These are phyloP conservation scores for Podospora conica DNA, from an alignment of 495 filamentous ascomycete genomes.

Conservation along the genomic window DNA sequence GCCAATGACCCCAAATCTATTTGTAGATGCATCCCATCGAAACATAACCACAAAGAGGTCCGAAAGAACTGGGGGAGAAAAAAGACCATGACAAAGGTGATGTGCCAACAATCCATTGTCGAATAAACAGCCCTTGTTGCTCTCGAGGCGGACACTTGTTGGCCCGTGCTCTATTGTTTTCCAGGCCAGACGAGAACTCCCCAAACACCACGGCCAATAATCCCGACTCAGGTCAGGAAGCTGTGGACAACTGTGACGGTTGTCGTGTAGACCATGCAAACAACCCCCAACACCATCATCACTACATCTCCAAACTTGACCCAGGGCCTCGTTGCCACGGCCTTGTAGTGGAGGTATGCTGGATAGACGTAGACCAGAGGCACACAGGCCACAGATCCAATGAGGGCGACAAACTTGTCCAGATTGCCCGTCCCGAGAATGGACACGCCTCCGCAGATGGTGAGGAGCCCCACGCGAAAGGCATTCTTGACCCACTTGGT, in stretches of 20 bases:
- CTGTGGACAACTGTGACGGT: conserved; percentile 45
- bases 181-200: too few relatives aligned
- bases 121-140: background rate
- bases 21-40: background rate
- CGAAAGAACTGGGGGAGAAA: background rate
- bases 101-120: background rate
- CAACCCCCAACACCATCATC: conserved; percentile 50
- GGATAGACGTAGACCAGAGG: conserved; percentile 97
- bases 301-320: conserved; percentile 46
- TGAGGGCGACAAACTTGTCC: conserved; percentile 59
- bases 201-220: too few relatives aligned
- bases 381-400: conserved; percentile 60
- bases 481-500: conserved; percentile 65
- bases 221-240: conserved; percentile 20
- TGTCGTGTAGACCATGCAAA: conserved; percentile 59
- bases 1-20: background rate
- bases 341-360: conserved; percentile 54
- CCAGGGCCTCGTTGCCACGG: conserved; percentile 44
- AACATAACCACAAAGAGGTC: background rate
- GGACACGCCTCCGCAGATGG: conserved; percentile 46
- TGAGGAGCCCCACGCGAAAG: conserved; percentile 45
- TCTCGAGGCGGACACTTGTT: background rate
- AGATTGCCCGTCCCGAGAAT: conserved; percentile 52
- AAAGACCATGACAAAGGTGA: background rate
- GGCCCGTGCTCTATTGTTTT: background rate